Conservation (phyloP, 2,329 filamentous ascomycete genomes). For the Periglandula ipomoeae region DNA sequence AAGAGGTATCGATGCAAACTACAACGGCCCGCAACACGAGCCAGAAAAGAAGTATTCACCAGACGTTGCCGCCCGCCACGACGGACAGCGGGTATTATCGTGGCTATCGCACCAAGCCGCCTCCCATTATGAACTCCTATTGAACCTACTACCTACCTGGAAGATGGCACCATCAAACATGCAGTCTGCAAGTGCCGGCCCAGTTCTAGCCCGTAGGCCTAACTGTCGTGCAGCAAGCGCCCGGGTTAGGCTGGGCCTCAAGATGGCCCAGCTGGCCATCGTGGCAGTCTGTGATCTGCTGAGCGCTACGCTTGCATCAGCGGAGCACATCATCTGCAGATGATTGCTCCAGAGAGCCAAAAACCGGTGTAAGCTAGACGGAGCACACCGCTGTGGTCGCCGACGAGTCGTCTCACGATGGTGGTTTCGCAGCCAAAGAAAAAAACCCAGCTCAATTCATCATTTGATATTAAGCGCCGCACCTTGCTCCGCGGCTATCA, state of each 20-base stretch:
- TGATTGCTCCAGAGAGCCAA: neutral
- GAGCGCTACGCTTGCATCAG: neutral
- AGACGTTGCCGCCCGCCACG: no score
- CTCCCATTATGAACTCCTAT: no score
- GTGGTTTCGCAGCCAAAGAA: neutral
- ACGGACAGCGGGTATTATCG: no score
- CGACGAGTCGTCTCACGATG: neutral
- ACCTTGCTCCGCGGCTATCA: no score
- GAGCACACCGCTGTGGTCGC: neutral
- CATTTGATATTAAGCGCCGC: neutral
- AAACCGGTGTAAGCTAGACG: neutral
- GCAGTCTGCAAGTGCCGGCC: conserved; percentile 20
- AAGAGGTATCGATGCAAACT: no score
- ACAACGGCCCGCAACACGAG: no score
- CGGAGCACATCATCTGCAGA: no score
- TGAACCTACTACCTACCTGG: no score
- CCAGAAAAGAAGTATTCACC: no score
- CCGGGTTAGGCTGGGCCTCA: conserved; percentile 18
- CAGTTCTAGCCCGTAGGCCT: conserved; percentile 4
- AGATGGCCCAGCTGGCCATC: conserved; percentile 23
- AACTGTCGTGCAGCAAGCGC: conserved; percentile 16
- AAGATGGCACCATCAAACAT: neutral
- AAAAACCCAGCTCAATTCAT: neutral
- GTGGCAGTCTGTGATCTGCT: conserved; percentile 25
- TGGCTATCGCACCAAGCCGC: no score